Percentiles rank a stretch among this genome's conserved stretches.
Evolutionary conservation across 805 yeast species (phyloP).

Genomic region (Yamadazyma ubonensis): DNA sequence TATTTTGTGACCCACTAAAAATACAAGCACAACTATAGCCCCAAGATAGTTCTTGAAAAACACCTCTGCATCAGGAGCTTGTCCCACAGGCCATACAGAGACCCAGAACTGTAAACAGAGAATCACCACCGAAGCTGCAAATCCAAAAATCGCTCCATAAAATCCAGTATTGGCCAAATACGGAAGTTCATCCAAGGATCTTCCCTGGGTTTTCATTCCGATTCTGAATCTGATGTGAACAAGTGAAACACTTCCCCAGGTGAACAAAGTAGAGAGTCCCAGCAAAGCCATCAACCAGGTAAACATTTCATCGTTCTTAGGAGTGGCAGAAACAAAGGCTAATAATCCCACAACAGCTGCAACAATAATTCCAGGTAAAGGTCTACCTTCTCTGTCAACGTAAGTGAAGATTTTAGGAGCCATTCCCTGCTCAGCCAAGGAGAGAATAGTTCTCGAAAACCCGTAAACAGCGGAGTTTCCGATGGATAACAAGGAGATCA

Average conservation of each 20-base stretch:
- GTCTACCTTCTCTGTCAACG: slow-evolving; percentile 42
- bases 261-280: slow-evolving; percentile 36
- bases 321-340: slow-evolving; percentile 42
- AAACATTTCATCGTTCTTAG: slow-evolving; percentile 35
- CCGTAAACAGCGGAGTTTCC: slow-evolving; percentile 47
- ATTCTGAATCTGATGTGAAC: slow-evolving; percentile 34
- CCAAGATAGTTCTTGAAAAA: slow-evolving; percentile 62
- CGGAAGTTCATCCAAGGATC: slow-evolving; percentile 49
- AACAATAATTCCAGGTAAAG: slow-evolving; percentile 35
- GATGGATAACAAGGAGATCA: slow-evolving; percentile 41
- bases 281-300: slow-evolving; percentile 35
- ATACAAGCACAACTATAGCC: slow-evolving; percentile 41
- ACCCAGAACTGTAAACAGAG: slow-evolving; percentile 36
- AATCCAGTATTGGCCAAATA: slow-evolving; percentile 51
- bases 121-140: slow-evolving; percentile 20
- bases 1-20: slow-evolving; percentile 53
- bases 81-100: slow-evolving; percentile 30
- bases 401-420: slow-evolving; percentile 36
- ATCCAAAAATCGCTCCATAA: slow-evolving; percentile 25
- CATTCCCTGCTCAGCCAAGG: slow-evolving; percentile 40
- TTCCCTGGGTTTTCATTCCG: slow-evolving; percentile 36
- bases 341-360: slow-evolving; percentile 36
- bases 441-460: slow-evolving; percentile 40
- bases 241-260: slow-evolving; percentile 35
- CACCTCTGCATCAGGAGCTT: slow-evolving; percentile 30